Evolutionary conservation across 768 basidiomycete genomes (phyloP).

Genomic region (Lactarius indigo): DNA sequence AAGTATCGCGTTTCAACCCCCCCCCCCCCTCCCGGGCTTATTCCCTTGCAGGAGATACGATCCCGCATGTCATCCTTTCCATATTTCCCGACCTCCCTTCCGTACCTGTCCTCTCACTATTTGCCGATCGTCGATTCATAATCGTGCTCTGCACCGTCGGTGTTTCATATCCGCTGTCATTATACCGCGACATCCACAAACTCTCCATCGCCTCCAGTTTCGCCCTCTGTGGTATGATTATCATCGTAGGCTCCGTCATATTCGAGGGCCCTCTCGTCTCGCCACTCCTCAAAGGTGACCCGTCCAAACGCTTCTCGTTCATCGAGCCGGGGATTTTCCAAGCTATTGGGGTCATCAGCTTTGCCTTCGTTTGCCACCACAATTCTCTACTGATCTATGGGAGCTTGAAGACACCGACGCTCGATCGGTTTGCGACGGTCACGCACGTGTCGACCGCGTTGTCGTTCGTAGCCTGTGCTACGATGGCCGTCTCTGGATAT

Average conservation of each 20-base stretch:
- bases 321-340: conserved; percentile 82
- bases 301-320: conserved; percentile 68
- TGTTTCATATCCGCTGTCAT: conserved; percentile 91
- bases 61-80: conserved; percentile 89
- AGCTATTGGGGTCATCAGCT: conserved; percentile 96
- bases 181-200: conserved; percentile 98
- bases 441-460: conserved; percentile 88
- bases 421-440: conserved; percentile 89
- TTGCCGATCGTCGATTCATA: conserved; percentile 86
- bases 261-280: conserved; percentile 77
- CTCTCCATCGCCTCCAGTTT: conserved; percentile 89
- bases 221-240: conserved; percentile 88
- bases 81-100: conserved; percentile 65
- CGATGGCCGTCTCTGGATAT: conserved; percentile 83
- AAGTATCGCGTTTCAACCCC: conserved; percentile 5
- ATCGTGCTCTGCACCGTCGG: conserved; percentile 82
- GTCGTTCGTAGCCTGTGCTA: conserved; percentile 79
- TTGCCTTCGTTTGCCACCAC: conserved; percentile 97
- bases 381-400: conserved; percentile 97
- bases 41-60: conserved; percentile 70
- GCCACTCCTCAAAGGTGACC: conserved; percentile 71
- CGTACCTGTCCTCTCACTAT: conserved; percentile 69
- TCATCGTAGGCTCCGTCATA: conserved; percentile 85
- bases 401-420: conserved; percentile 84
- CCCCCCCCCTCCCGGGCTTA: background rate